These are phyloP conservation scores for Takashimella tepidaria DNA, from an alignment of 1,284 basidiomycete genomes.

Conservation along the genomic window DNA sequence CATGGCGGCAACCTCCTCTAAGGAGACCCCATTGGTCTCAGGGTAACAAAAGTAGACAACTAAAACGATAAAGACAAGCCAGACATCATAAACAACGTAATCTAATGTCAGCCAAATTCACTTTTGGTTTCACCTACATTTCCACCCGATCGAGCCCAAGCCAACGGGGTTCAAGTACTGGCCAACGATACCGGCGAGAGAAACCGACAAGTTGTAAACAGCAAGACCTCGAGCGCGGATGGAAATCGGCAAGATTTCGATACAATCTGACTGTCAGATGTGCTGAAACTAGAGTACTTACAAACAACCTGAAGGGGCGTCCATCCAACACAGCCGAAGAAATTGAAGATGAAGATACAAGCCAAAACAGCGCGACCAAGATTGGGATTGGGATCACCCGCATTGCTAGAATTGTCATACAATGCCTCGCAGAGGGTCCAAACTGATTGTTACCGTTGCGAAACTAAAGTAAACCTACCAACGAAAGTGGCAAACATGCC, in stretches of 20 bases:
- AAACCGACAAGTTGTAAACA: slow-evolving; percentile 40
- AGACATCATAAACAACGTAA: background rate
- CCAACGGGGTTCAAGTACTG: slow-evolving; percentile 42
- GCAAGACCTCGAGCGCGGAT: slow-evolving; percentile 70
- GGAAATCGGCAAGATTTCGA: slow-evolving; percentile 5
- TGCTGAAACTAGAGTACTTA: slow-evolving; percentile 1
- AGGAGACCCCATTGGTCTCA: slow-evolving; percentile 27
- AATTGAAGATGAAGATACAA: slow-evolving; percentile 27
- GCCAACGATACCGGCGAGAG: slow-evolving; percentile 25
- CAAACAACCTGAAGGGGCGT: slow-evolving; percentile 11
- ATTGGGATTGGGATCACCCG: slow-evolving; percentile 10
- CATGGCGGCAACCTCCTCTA: slow-evolving; percentile 24
- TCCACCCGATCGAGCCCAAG: slow-evolving; percentile 4
- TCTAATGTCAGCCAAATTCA: background rate
- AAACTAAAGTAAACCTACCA: background rate
- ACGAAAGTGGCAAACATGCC: slow-evolving; percentile 62
- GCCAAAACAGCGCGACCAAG: slow-evolving; percentile 25
- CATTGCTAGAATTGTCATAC: slow-evolving; percentile 34
- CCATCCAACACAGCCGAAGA: slow-evolving; percentile 15
- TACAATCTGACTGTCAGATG: slow-evolving; percentile 1
- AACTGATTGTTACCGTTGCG: slow-evolving; percentile 48
- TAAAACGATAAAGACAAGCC: slow-evolving; percentile 17
- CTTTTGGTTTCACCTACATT: background rate
- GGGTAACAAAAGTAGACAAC: slow-evolving; percentile 32
- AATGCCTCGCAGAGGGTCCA: slow-evolving; percentile 65